Conservation (phyloP, 176 grass and related monocot species). For the Aegilops speltoides region DNA sequence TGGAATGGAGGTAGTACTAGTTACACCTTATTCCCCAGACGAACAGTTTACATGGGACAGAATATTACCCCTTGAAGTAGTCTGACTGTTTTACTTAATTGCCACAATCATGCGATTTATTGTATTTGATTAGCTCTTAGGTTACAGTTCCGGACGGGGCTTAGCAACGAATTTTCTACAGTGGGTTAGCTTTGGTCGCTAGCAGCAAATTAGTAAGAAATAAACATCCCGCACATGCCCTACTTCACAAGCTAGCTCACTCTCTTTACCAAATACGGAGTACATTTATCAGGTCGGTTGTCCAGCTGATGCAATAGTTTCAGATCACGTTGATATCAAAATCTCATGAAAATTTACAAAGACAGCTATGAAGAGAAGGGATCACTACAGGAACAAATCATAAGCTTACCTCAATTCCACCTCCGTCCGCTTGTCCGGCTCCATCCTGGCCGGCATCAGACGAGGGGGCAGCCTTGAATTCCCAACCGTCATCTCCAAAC, state of each 20-base stretch:
- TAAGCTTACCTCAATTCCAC: slow-evolving; percentile 34
- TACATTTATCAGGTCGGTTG: neutral
- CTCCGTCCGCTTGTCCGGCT: neutral
- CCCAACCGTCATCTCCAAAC: slow-evolving; percentile 49
- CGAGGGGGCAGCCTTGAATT: slow-evolving; percentile 45
- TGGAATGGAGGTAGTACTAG: neutral
- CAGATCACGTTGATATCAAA: neutral
- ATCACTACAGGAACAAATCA: neutral
- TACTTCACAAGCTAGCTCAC: neutral
- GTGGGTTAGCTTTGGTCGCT: neutral
- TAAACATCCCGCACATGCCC: neutral
- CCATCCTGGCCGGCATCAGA: neutral
- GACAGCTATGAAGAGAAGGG: neutral
- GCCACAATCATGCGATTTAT: neutral
- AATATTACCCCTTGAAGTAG: neutral
- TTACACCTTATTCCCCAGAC: neutral
- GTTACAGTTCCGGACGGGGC: neutral
- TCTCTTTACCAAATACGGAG: neutral
- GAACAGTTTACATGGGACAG: neutral
- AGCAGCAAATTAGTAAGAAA: neutral
- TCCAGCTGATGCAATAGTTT: neutral
- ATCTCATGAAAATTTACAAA: neutral
- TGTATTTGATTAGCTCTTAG: neutral
- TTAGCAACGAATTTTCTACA: neutral
- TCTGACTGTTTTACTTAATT: neutral